Evolutionary conservation across 2,329 filamentous ascomycete genomes (phyloP), one percentile per base, ranked within the genome.

Genomic region (Anisogramma anomala): DNA sequence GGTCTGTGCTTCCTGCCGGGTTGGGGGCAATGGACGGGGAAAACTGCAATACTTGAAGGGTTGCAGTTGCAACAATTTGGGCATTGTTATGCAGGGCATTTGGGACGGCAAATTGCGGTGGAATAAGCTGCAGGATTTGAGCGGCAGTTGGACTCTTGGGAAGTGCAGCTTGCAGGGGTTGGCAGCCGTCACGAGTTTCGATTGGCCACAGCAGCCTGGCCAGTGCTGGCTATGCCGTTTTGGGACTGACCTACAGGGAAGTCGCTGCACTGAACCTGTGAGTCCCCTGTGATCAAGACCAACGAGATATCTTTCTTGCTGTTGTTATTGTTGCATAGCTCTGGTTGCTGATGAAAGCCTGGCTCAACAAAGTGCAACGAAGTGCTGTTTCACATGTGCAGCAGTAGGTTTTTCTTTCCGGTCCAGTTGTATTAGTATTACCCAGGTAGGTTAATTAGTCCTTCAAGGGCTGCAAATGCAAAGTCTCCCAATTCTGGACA

Each of bases 11-110:
- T 33, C 20, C 8, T 20, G 17, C 6, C 13, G 15, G 35, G 15
- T 19, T 26, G 18, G n/a, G 22, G 26, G 2, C 15, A 14, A 17
- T 11, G 43, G 42, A 39, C 41, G 19, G 42, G 39, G 42, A 42
- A 46, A 53, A 53, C 5, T 4, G 9, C 10, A 14, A 7, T 28
- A 11, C 11, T n/a, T 11, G 6, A 14, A 5, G 4, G 6, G 28
- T n/a, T 4, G 13, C 7, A 28, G 26, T 11, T 28, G 26, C 26
- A 28, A 28, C 7, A 28, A 28, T 6, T 28, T 28, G 26, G 26
- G 6, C 26, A 11, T 28, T 13, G 26, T 28, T 28, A 9, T 28
- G 26, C 26, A 28, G 26, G 26, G 7, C 7, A 9, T 31, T 31
- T 14, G 28, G 28, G 28, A 15, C 28, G 14, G 28, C 28, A 15